Base-by-base conservation (phyloP, 192 early-diverging fungal species). In the Coemansia interrupta region DNA sequence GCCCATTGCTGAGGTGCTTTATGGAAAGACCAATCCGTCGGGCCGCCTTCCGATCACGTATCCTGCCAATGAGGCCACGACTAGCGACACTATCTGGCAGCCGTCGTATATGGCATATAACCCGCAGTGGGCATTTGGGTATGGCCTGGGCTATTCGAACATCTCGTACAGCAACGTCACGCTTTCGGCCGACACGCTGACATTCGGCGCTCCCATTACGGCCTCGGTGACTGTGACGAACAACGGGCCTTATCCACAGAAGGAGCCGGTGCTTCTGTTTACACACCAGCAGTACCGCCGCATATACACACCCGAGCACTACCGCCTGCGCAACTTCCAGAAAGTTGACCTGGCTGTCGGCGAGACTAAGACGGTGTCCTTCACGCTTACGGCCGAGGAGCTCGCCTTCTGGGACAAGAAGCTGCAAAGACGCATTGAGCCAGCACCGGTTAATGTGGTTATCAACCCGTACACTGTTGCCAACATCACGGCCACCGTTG, bases 31-130 rank as follows among this genome's bases (percentile, higher is more conserved):
- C 46, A 87, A 82, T 57, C 85, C 85, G 0, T 84, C 84, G 0
- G 85, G 85, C 18, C 78, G 82, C 4, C 46, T 85, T 23, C 86
- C 84, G 0, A 74, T 74, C 63, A 80, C 84, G 1, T 87, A 87
- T 45, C 86, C 86, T 1, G 80, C 73, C 15, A 66, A 75, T 36
- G 61, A 74, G 8, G 40, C 75, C 0, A 63, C 75, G 46, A 63
- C 72, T 5, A 62, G 57, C 49, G 38, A 58, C 5, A 71, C 76
- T 14, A 66, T 77, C 48, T 82, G 80, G 80, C 71, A 80, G 51
- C 48, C 70, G 11, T 61, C 76, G 43, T 73, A 66, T 46, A 39
- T 54, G 0, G 72, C 76, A 10, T 75, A 75, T 32, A 43, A 32
- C 19, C 84, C 84, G 23, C 69, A 82, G 43, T 87, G 80, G 54